phyloP scores from a whole-genome alignment of 139 green algal genomes.

The Volvox africanus region DNA sequence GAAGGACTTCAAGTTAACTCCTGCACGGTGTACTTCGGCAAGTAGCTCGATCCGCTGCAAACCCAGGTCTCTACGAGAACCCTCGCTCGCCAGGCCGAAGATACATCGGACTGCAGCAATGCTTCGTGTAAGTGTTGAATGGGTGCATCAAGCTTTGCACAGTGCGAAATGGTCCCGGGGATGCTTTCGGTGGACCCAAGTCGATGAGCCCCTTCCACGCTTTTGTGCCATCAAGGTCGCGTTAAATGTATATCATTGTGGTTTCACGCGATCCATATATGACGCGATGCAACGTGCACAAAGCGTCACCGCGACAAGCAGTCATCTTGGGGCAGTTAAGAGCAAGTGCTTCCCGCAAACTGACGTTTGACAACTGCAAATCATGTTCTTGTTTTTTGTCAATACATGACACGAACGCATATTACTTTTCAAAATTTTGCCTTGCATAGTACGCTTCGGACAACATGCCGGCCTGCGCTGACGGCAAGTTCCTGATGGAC shows the following conservation, averaged over 20 bases:
- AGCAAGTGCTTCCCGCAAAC: not conserved
- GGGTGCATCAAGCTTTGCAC: not conserved
- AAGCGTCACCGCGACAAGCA: not conserved
- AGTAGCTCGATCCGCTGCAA: conserved; percentile 2
- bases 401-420: not conserved
- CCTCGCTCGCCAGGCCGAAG: not conserved
- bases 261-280: too few species aligned
- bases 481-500: conserved; percentile 2
- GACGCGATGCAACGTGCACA: not conserved
- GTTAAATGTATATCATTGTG: too few species aligned
- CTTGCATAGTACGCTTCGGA: not conserved
- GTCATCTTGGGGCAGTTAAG: not conserved
- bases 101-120: not conserved
- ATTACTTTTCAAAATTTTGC: too few species aligned
- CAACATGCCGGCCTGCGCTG: not conserved
- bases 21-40: not conserved
- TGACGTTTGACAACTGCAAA: not conserved
- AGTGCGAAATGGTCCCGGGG: not conserved
- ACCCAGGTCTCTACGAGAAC: not conserved
- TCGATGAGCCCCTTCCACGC: not conserved
- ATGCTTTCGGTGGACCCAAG: not conserved
- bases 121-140: conserved; percentile 8
- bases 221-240: not conserved
- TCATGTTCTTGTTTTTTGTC: not conserved
- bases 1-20: not conserved